These are phyloP conservation scores for Phoenix dactylifera DNA, from an alignment of 176 grass and related monocot genomes.

Conservation along the genomic window DNA sequence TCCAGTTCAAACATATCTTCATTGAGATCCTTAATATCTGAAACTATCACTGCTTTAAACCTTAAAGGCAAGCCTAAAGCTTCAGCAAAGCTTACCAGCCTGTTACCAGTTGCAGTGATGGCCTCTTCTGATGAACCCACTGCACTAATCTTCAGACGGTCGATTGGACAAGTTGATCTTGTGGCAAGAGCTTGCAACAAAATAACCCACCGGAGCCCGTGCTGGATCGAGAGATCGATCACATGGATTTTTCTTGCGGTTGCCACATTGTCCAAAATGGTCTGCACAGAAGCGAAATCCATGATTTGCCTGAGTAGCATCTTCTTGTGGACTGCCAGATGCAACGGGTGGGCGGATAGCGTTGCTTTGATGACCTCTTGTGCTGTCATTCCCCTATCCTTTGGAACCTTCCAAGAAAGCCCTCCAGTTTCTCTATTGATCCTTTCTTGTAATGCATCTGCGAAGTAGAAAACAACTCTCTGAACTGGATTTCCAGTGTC, in stretches of 20 bases:
- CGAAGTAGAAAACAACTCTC: conserved; percentile 1
- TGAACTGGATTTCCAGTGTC: conserved; percentile 7
- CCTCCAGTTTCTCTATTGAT: background rate
- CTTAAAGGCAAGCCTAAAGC: background rate
- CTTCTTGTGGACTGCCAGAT: background rate
- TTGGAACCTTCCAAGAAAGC: background rate
- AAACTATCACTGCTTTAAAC: conserved; percentile 1
- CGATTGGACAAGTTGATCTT: background rate
- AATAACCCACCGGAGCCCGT: background rate
- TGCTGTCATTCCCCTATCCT: background rate
- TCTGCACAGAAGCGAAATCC: background rate
- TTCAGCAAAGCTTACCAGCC: conserved; percentile 3
- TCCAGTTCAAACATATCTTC: background rate
- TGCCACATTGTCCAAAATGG: conserved; percentile 1
- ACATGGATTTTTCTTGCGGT: conserved; percentile 6
- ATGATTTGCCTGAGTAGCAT: background rate
- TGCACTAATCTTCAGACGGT: conserved; percentile 6
- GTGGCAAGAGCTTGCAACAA: background rate
- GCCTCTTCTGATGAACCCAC: background rate
- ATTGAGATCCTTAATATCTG: conserved; percentile 2
- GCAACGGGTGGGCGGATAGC: background rate
- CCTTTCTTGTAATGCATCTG: background rate
- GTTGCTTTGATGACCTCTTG: background rate
- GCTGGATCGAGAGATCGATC: background rate
- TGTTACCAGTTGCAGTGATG: background rate